These are phyloP conservation scores for Ampelocalamus luodianensis DNA, from an alignment of 176 grass and related monocot genomes.

Conservation along the genomic window DNA sequence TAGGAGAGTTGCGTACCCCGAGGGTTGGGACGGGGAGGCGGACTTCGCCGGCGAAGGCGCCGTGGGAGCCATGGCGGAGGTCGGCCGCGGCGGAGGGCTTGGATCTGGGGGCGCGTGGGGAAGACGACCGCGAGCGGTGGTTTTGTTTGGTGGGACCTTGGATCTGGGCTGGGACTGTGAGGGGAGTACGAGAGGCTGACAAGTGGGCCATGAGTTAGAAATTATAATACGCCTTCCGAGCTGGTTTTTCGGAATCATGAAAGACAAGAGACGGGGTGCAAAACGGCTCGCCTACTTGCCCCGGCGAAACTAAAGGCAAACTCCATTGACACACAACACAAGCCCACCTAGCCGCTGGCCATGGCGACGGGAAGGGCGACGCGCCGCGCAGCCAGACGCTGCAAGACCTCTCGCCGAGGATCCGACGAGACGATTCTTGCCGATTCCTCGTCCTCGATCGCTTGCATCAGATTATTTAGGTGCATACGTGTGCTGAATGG, in stretches of 20 bases:
- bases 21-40: conserved; percentile 85
- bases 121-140: conserved; percentile 40
- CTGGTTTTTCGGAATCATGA: neutral
- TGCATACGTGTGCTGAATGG: no score
- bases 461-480: neutral
- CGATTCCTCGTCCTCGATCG: neutral
- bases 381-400: conserved; percentile 22
- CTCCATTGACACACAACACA: neutral
- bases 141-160: conserved; percentile 42
- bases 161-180: conserved; percentile 42
- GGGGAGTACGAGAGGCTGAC: conserved; percentile 5
- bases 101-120: conserved; percentile 51
- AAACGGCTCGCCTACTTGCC: neutral
- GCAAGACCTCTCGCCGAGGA: conserved; percentile 51
- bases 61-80: conserved; percentile 78
- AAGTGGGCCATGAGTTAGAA: neutral
- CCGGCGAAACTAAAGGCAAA: neutral
- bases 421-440: conserved; percentile 28
- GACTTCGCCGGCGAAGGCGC: conserved; percentile 66
- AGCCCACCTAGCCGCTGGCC: neutral
- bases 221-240: neutral
- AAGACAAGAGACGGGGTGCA: neutral
- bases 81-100: conserved; percentile 29
- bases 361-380: conserved; percentile 28
- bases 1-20: conserved; percentile 52